Conservation (phyloP, 352 stramenopile species). For the Pythium brachiatum region DNA sequence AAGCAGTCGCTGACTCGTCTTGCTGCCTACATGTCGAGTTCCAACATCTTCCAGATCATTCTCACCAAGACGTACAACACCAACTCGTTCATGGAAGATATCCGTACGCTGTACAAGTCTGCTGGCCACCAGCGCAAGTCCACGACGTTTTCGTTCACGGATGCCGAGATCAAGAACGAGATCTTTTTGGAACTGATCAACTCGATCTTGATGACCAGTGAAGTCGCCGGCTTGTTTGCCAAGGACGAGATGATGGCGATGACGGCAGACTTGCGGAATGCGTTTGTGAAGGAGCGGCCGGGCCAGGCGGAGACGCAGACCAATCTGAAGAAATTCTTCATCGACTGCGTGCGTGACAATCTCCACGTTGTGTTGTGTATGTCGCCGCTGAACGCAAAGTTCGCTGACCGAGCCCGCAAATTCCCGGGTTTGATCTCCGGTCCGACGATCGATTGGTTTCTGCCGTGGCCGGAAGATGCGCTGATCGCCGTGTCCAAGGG, state of each 20-base stretch:
- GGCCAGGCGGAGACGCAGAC: conserved; percentile 70
- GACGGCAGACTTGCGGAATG: conserved; percentile 67
- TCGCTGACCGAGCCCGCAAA: conserved; percentile 79
- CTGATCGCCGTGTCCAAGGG: conserved; percentile 80
- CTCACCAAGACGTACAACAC: conserved; percentile 89
- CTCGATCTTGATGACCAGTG: conserved; percentile 77
- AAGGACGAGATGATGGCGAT: conserved; percentile 88
- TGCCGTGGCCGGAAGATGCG: conserved; percentile 87
- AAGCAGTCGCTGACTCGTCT: conserved; percentile 85
- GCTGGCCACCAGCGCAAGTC: conserved; percentile 76
- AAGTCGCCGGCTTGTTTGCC: conserved; percentile 85
- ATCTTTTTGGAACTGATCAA: conserved; percentile 90
- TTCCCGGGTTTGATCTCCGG: conserved; percentile 88
- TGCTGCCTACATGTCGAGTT: conserved; percentile 71
- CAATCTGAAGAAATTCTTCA: conserved; percentile 86
- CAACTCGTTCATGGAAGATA: conserved; percentile 82
- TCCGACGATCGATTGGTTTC: conserved; percentile 90
- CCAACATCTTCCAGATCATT: conserved; percentile 83
- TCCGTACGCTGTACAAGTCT: conserved; percentile 80
- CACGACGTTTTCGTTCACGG: conserved; percentile 85
- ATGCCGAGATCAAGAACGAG: conserved; percentile 90
- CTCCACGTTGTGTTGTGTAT: conserved; percentile 88
- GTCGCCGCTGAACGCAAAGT: conserved; percentile 76
- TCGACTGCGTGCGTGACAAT: conserved; percentile 80
- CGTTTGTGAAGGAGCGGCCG: conserved; percentile 67